Conservation (phyloP, 2,329 filamentous ascomycete species). For the Arthrobotrys sphaeroides region DNA sequence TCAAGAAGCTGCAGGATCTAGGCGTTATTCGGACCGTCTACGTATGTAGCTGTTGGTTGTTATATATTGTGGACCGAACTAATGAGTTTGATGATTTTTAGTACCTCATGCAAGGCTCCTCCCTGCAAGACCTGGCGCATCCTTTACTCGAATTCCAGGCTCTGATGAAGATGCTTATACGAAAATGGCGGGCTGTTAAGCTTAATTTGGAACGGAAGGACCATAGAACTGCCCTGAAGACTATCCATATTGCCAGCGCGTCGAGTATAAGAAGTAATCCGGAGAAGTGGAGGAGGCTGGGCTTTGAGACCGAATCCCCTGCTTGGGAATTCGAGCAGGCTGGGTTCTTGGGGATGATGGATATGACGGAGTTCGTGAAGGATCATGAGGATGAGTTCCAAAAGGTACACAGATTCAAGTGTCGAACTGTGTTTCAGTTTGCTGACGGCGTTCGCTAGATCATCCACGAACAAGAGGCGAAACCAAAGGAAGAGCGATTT, state of each 20-base stretch:
- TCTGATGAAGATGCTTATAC: constrained; percentile 84
- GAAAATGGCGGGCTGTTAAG: constrained; percentile 85
- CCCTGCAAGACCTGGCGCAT: constrained; percentile 87
- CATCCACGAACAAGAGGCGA: constrained; percentile 83
- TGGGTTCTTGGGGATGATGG: constrained; percentile 96
- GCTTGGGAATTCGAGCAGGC: constrained; percentile 83
- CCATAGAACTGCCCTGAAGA: constrained; percentile 85
- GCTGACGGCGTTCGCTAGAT: constrained; percentile 43
- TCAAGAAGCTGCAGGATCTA: constrained; percentile 90
- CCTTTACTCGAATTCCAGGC: constrained; percentile 93
- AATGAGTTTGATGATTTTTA: constrained; percentile 59
- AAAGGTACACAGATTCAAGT: constrained; percentile 69
- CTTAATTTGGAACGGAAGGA: constrained; percentile 88
- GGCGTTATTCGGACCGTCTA: constrained; percentile 91
- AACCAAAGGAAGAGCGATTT: constrained; percentile 76
- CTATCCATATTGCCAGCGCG: constrained; percentile 82
- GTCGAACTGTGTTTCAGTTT: neutral
- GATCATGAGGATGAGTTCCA: constrained; percentile 93
- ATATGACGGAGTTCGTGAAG: constrained; percentile 89
- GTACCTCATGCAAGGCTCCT: constrained; percentile 90
- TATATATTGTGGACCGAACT: neutral
- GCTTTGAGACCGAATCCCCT: constrained; percentile 90
- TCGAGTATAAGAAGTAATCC: constrained; percentile 80
- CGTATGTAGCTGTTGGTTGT: constrained; percentile 49
- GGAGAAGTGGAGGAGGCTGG: constrained; percentile 90